Conservation (phyloP, 2,329 filamentous ascomycete genomes). For the Aspergillus persii region DNA sequence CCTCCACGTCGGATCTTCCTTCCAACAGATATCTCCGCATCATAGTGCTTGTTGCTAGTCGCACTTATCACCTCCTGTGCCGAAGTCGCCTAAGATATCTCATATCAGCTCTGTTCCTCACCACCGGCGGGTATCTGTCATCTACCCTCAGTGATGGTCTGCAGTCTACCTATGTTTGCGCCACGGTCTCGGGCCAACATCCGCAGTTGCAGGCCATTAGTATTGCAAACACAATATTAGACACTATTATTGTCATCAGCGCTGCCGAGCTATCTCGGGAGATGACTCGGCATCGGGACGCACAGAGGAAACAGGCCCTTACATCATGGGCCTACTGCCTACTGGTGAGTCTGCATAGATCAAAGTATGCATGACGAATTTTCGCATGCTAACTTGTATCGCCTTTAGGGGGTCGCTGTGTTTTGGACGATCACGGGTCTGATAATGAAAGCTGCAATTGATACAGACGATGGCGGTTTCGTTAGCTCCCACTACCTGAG, state of each 20-base stretch:
- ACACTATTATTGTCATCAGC: slow-evolving; percentile 41
- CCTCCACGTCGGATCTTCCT: slow-evolving; percentile 15
- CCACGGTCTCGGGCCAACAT: slow-evolving; percentile 35
- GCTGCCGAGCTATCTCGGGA: slow-evolving; percentile 28
- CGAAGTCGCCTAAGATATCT: slow-evolving; percentile 39
- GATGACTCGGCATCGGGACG: slow-evolving; percentile 19
- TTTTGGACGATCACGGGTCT: slow-evolving; percentile 36
- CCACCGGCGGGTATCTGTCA: slow-evolving; percentile 38
- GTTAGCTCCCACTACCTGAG: slow-evolving; percentile 38
- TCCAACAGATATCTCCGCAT: slow-evolving; percentile 16
- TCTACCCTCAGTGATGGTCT: slow-evolving; percentile 35
- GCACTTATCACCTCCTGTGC: slow-evolving; percentile 29
- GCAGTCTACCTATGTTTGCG: slow-evolving; percentile 51
- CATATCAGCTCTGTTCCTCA: slow-evolving; percentile 37
- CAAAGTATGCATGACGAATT: background rate
- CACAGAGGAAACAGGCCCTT: slow-evolving; percentile 24
- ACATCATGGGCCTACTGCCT: slow-evolving; percentile 30
- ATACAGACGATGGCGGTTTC: slow-evolving; percentile 38
- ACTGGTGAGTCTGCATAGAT: slow-evolving; percentile 25
- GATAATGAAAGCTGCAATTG: slow-evolving; percentile 34
- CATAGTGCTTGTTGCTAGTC: slow-evolving; percentile 28
- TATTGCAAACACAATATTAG: slow-evolving; percentile 38
- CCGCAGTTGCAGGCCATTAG: slow-evolving; percentile 38
- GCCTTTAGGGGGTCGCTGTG: slow-evolving; percentile 33
- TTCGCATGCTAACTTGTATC: background rate